Base-by-base conservation (phyloP, 1,284 basidiomycete genomes). In the Sporisorium exsertum region DNA sequence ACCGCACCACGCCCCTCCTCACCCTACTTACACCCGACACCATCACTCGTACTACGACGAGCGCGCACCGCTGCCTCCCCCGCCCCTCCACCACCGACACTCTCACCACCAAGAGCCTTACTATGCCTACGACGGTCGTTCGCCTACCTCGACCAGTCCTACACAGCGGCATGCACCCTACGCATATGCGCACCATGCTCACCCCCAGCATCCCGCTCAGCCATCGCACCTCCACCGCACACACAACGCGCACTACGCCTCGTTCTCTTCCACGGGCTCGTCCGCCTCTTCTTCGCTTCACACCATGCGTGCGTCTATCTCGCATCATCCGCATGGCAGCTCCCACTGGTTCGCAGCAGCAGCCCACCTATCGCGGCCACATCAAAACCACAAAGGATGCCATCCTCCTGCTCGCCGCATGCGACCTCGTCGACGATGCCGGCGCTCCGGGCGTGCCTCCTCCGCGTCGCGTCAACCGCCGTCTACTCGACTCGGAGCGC, bases 341-440 rank as follows among this genome's bases (percentile, higher is more conserved):
- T 51, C 52, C 73, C 20, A 45, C 61, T 7, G 73, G 62, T 43
- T 72, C 73, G 26, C 61, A 79, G 27, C 80, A 80, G 58, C 72
- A 73, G 61, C 82, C 83, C 5, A 83, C 84, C 10, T 85, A 82
- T 58, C 67, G 77, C 24, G 84, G 84, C 12, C 69, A 81, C 59
- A 81, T 85, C 70, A 83, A 83, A 66, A 81, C 83, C 37, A 78
- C 84, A 24, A 70, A 73, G 26, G 84, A 85, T 62, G 84, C 84
- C 43, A 83, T 84, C 50, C 73, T 84, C 2, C 63, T 85, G 18
- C 70, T 85, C 29, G 77, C 83, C 4, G 81, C 84, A 1, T 85
- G 84, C 63, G 84, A 85, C 35, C 58, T 84, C 10, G 73, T 72
- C 27, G 59, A 70, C 12, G 55, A 76, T 37, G 62, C 72, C 50